Conservation (phyloP, 495 filamentous ascomycete species). For the Trichoderma virens region DNA sequence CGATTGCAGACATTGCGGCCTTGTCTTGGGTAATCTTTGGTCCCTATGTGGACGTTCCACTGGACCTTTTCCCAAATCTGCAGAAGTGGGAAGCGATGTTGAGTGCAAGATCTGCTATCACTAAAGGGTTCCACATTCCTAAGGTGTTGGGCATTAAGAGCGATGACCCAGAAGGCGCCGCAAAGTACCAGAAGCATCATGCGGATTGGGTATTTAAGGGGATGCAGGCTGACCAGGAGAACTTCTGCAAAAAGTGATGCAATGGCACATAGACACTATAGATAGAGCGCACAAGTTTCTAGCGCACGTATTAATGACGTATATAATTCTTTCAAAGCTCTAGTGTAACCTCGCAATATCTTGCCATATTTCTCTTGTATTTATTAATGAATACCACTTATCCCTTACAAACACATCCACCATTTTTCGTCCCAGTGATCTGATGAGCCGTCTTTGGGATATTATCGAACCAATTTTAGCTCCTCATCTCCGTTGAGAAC, state of each 20-base stretch:
- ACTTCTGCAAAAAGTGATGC: not conserved
- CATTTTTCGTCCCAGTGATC: no score
- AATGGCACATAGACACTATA: no score
- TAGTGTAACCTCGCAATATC: no score
- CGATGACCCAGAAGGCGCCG: not conserved
- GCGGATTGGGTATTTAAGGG: not conserved
- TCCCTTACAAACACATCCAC: no score
- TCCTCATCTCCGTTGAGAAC: no score
- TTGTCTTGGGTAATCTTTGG: constrained; percentile 63
- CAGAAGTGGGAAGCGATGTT: constrained; percentile 62
- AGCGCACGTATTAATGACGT: no score
- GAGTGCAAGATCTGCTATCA: constrained; percentile 54
- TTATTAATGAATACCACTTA: no score
- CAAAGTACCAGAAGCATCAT: not conserved
- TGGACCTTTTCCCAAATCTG: constrained; percentile 65
- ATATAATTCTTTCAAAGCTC: no score
- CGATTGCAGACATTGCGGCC: constrained; percentile 76
- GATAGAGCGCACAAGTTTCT: no score
- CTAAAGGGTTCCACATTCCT: constrained; percentile 77
- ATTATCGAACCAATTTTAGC: no score
- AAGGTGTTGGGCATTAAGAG: constrained; percentile 10
- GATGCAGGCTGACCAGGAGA: not conserved
- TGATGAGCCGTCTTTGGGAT: no score
- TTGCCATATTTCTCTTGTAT: no score
- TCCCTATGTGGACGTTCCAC: constrained; percentile 62